These are phyloP conservation scores for Colletotrichum filicis DNA, from an alignment of 2,329 filamentous ascomycete species.

Conservation along the genomic window DNA sequence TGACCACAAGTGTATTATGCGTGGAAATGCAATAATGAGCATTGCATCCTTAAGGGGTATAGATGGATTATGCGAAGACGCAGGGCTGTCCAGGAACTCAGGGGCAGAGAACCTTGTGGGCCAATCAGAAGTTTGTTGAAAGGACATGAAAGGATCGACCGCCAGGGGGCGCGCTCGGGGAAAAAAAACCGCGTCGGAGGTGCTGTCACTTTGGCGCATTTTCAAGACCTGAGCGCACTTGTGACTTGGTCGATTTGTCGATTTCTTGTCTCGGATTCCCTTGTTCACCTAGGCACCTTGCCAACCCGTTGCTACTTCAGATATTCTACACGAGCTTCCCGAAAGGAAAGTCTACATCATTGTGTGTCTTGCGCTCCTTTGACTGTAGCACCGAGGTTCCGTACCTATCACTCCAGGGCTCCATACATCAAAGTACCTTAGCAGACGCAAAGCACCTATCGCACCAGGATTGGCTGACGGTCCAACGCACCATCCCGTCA, in stretches of 20 bases:
- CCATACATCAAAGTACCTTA: not conserved
- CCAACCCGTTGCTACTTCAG: not conserved
- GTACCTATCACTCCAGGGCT: not conserved
- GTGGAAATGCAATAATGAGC: too few species aligned
- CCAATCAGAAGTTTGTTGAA: conserved; percentile 3
- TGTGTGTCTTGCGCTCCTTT: not conserved
- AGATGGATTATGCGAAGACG: too few species aligned
- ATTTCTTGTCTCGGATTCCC: not conserved
- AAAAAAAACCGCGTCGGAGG: conserved; percentile 13
- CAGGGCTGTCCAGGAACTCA: not conserved
- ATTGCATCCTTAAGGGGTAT: too few species aligned
- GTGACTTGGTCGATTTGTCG: not conserved
- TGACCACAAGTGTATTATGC: too few species aligned
- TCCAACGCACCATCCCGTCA: not conserved
- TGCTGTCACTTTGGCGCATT: conserved; percentile 9
- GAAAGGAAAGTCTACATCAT: not conserved
- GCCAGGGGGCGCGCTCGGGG: conserved; percentile 20
- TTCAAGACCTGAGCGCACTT: conserved; percentile 7
- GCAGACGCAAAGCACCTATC: not conserved
- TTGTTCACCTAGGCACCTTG: not conserved
- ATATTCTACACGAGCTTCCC: not conserved
- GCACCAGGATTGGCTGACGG: not conserved
- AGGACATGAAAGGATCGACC: not conserved
- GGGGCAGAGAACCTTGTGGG: not conserved
- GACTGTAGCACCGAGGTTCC: not conserved